Evolutionary conservation across 768 basidiomycete species (phyloP).

Genomic region (Chalciporus piperatus): DNA sequence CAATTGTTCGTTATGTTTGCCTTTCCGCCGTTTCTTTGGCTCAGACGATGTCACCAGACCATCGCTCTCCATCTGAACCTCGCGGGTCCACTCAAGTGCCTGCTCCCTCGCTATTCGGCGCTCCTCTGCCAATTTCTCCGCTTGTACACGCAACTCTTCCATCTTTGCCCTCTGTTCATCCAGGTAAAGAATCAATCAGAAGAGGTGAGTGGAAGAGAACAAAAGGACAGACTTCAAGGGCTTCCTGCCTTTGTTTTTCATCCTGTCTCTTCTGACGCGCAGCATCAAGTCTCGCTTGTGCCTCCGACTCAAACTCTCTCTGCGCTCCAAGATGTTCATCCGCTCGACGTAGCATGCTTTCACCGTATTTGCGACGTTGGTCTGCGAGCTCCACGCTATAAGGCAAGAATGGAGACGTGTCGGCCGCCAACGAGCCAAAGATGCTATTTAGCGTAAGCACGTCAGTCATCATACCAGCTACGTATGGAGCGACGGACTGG

Average conservation of each 20-base stretch:
- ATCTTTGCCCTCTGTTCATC: slow-evolving; percentile 50
- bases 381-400: slow-evolving; percentile 88
- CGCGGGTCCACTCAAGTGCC: slow-evolving; percentile 73
- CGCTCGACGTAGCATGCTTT: slow-evolving; percentile 76
- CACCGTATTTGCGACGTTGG: slow-evolving; percentile 87
- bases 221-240: slow-evolving; percentile 53
- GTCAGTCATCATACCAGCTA: not conserved
- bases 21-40: slow-evolving; percentile 76
- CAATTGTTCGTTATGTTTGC: slow-evolving; percentile 61
- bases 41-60: slow-evolving; percentile 35
- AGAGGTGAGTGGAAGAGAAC: not conserved
- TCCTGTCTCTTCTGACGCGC: slow-evolving; percentile 78
- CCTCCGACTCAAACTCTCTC: slow-evolving; percentile 66
- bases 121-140: slow-evolving; percentile 77
- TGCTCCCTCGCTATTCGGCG: slow-evolving; percentile 75
- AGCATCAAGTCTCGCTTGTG: slow-evolving; percentile 67
- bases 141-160: slow-evolving; percentile 65
- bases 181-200: not conserved
- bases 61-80: slow-evolving; percentile 65
- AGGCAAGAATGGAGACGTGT: slow-evolving; percentile 65
- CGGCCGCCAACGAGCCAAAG: slow-evolving; percentile 79
- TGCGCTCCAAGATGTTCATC: slow-evolving; percentile 79
- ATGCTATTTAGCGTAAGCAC: slow-evolving; percentile 44
- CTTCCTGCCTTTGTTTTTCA: slow-evolving; percentile 66
- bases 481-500: not conserved